phyloP scores from a whole-genome alignment of 2,329 filamentous ascomycete genomes.

The Ophiocordyceps camponoti-floridani region DNA sequence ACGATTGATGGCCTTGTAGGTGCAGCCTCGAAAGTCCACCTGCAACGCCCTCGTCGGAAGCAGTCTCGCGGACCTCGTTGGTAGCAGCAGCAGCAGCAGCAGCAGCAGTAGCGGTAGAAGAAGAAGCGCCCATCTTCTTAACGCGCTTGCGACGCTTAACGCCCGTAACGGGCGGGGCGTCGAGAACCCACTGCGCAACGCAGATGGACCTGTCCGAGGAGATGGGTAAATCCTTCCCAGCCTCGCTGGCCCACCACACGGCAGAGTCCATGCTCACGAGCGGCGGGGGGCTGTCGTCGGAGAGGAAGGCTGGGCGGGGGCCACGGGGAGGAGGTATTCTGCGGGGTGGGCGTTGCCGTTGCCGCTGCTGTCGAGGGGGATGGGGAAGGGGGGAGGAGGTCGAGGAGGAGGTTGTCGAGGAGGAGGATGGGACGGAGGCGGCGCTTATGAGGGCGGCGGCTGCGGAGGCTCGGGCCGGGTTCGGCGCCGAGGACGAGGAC shows the following conservation, averaged over 20 bases:
- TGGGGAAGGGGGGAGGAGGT: no score
- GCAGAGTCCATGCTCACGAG: not conserved
- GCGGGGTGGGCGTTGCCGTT: not conserved
- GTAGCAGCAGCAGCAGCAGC: no score
- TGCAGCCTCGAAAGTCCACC: no score
- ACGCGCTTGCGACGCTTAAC: conserved; percentile 19
- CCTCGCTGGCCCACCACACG: conserved; percentile 37
- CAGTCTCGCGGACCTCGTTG: no score
- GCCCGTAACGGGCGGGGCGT: conserved; percentile 28
- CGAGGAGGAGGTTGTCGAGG: not conserved
- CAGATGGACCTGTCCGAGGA: conserved; percentile 50
- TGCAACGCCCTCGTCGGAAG: no score
- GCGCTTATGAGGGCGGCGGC: conserved; percentile 8
- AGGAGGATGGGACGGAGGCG: not conserved
- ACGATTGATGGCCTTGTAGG: no score
- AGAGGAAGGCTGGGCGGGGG: no score
- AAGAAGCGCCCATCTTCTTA: no score
- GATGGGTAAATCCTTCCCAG: conserved; percentile 51
- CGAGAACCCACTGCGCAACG: conserved; percentile 51
- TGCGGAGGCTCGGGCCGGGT: conserved; percentile 2
- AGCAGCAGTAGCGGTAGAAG: no score
- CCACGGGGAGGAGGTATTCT: no score
- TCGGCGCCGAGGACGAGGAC: conserved; percentile 3
- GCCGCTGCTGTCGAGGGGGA: not conserved
- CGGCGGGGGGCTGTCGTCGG: not conserved